Percentiles rank a stretch among this genome's conserved stretches.
Conservation (phyloP, 345 rosid species). For the Turnera subulata region DNA sequence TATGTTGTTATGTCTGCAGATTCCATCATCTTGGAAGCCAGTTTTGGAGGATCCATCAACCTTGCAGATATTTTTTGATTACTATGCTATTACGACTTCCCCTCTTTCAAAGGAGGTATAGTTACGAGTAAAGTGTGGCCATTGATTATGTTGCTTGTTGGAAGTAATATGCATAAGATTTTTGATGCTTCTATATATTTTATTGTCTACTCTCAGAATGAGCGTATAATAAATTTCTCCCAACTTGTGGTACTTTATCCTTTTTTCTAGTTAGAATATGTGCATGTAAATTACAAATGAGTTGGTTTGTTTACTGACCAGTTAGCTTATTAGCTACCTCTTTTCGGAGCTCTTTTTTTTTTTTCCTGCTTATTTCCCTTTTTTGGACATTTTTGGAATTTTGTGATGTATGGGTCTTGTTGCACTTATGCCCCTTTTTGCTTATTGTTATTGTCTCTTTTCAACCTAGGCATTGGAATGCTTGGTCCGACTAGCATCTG, state of each 20-base stretch:
- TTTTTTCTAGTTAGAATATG: no score
- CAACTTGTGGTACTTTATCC: no score
- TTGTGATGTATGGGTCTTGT: slow-evolving; percentile 1
- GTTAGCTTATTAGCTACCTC: no score
- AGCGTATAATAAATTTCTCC: no score
- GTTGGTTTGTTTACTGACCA: no score
- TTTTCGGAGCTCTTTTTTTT: background rate
- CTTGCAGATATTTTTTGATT: slow-evolving; percentile 91
- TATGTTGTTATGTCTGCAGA: slow-evolving; percentile 39
- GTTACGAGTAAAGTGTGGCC: no score
- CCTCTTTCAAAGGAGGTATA: slow-evolving; percentile 94
- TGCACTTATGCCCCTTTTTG: slow-evolving; percentile 2
- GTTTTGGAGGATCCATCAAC: slow-evolving; percentile 91
- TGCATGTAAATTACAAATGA: background rate
- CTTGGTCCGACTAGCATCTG: slow-evolving; percentile 96
- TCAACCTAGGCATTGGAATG: slow-evolving; percentile 87
- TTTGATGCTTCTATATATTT: no score
- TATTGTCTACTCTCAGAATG: no score
- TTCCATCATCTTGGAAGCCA: slow-evolving; percentile 85
- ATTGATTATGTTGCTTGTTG: no score
- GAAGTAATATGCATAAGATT: no score
- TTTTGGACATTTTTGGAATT: background rate
- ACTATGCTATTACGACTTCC: slow-evolving; percentile 65
- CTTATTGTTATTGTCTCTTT: slow-evolving; percentile 8
- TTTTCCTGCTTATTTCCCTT: background rate